Evolutionary conservation across 345 rosid species (phyloP).

Genomic region (Murraya koenigii): DNA sequence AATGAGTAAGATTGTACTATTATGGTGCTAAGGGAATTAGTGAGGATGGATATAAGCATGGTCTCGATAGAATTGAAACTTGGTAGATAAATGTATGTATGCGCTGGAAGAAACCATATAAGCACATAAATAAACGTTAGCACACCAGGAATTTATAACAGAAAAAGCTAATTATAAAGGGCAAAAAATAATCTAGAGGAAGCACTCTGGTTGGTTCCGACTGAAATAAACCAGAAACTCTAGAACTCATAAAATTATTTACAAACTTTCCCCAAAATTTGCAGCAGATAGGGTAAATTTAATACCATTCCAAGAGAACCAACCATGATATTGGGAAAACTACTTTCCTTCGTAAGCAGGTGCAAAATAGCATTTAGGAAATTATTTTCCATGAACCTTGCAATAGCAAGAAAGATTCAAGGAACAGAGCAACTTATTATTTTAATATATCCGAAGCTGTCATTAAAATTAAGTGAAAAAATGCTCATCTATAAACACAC

Average conservation of each 20-base stretch:
- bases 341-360: background rate
- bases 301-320: background rate
- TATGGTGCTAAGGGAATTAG: background rate
- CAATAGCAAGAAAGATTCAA: background rate
- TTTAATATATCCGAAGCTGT: background rate
- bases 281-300: background rate
- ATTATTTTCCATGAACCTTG: background rate
- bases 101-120: background rate
- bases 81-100: background rate
- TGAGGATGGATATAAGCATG: background rate
- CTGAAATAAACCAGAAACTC: background rate
- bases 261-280: background rate
- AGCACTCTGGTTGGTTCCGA: background rate
- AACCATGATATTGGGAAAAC: background rate
- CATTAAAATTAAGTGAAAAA: background rate
- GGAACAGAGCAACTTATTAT: background rate
- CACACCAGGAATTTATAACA: background rate
- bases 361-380: background rate
- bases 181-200: background rate
- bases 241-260: background rate
- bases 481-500: background rate
- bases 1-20: background rate
- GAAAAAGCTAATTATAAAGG: background rate
- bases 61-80: background rate
- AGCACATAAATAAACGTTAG: background rate